Conservation (phyloP, 148 eudicot species). For the Drosera capensis region DNA sequence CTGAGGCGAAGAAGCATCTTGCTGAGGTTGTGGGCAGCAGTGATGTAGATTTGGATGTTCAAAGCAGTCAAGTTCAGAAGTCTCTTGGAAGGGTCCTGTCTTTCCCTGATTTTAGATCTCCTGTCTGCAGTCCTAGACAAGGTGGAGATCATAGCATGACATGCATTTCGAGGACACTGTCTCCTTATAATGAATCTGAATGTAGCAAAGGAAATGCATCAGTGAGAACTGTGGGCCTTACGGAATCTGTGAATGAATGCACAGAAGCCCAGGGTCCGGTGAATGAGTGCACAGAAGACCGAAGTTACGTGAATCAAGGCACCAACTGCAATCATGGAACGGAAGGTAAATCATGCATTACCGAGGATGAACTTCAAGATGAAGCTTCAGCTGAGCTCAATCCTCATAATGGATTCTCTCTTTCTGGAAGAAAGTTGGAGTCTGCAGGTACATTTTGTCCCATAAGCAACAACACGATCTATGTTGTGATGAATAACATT, state of each 20-base stretch:
- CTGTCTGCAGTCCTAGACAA: constrained; percentile 48
- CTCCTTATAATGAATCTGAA: constrained; percentile 15
- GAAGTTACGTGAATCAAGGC: constrained; percentile 16
- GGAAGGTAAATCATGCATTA: constrained; percentile 11
- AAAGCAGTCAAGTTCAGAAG: constrained; percentile 30
- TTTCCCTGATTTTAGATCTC: constrained; percentile 49
- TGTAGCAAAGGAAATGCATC: constrained; percentile 13
- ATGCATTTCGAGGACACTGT: constrained; percentile 16
- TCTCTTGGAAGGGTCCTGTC: constrained; percentile 74
- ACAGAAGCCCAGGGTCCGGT: constrained; percentile 6
- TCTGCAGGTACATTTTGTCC: constrained; percentile 24
- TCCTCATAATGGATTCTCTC: constrained; percentile 9
- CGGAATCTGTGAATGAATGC: not conserved
- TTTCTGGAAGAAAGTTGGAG: constrained; percentile 6
- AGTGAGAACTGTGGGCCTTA: too few relatives aligned
- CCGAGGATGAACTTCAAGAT: constrained; percentile 13
- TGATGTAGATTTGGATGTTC: constrained; percentile 30
- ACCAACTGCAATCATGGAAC: too few relatives aligned
- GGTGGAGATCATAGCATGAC: constrained; percentile 16
- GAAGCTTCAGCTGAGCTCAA: constrained; percentile 16
- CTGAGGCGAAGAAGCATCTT: constrained; percentile 85
- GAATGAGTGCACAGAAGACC: not conserved
- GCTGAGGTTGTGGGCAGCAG: constrained; percentile 59
- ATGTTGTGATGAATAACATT: too few relatives aligned
- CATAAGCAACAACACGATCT: too few relatives aligned